These are phyloP conservation scores for Byssothecium circinans DNA, from an alignment of 2,329 filamentous ascomycete genomes.

Conservation along the genomic window DNA sequence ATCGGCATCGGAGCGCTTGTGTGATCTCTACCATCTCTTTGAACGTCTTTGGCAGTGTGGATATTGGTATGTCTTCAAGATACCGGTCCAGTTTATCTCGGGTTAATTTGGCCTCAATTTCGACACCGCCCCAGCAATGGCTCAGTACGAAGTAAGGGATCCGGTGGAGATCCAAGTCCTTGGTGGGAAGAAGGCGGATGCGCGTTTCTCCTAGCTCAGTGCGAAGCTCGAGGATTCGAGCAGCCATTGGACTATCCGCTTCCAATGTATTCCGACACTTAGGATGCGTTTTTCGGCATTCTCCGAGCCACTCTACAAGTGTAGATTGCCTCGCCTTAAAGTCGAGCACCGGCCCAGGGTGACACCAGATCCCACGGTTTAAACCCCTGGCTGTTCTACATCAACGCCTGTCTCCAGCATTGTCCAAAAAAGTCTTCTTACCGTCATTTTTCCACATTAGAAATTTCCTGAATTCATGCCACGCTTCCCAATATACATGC, in stretches of 20 bases:
- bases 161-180: not conserved
- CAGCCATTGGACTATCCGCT: not conserved
- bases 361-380: not conserved
- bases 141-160: conserved; percentile 1
- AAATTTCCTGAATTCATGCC: not conserved
- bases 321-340: not conserved
- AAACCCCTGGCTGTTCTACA: not conserved
- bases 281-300: not conserved
- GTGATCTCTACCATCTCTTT: conserved; percentile 1
- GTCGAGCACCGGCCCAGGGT: not conserved
- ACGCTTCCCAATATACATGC: too few species aligned
- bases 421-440: too few species aligned
- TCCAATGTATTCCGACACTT: not conserved
- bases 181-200: not conserved
- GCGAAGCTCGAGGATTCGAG: not conserved
- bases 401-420: too few species aligned
- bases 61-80: not conserved
- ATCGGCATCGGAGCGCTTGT: not conserved
- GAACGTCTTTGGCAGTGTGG: conserved; percentile 1
- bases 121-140: conserved; percentile 2
- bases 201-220: not conserved
- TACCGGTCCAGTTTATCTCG: not conserved
- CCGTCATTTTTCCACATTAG: not conserved
- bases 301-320: not conserved
- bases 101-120: not conserved